phyloP scores from a whole-genome alignment of 768 basidiomycete genomes.

The Steccherinum ochraceum region DNA sequence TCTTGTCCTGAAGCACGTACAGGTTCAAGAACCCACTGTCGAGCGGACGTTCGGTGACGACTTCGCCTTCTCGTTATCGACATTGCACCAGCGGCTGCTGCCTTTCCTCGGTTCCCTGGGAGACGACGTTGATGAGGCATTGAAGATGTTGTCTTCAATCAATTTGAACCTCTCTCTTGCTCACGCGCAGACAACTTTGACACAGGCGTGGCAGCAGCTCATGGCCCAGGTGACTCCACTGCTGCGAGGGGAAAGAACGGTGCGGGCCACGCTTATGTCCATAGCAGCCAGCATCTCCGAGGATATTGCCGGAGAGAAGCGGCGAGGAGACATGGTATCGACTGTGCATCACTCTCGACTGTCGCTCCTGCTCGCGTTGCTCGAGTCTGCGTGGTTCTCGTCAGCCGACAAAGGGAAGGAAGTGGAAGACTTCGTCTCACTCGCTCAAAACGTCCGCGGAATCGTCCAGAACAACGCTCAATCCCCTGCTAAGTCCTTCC shows the following conservation, averaged over 20 bases:
- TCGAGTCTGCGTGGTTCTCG: constrained; percentile 80
- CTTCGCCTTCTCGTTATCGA: constrained; percentile 62
- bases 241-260: constrained; percentile 51
- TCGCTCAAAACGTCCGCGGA: constrained; percentile 54
- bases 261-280: constrained; percentile 49
- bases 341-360: constrained; percentile 73
- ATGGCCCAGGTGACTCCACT: constrained; percentile 59
- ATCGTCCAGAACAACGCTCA: constrained; percentile 73
- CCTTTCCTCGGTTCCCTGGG: constrained; percentile 40
- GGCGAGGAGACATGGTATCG: constrained; percentile 81
- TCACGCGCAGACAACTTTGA: constrained; percentile 68
- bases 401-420: constrained; percentile 47
- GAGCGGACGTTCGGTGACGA: constrained; percentile 77
- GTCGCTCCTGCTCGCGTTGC: constrained; percentile 62
- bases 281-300: constrained; percentile 61
- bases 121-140: constrained; percentile 39
- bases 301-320: constrained; percentile 58
- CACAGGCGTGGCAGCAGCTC: constrained; percentile 74
- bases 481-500: constrained; percentile 65
- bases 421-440: constrained; percentile 50
- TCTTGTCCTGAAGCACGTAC: constrained; percentile 59
- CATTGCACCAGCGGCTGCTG: constrained; percentile 56
- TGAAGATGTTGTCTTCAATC: constrained; percentile 60
- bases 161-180: constrained; percentile 86
- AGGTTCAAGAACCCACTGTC: constrained; percentile 49